Percentiles rank a stretch among this genome's conserved stretches.
Conservation (phyloP, 2,329 filamentous ascomycete species). For the Tetracladium maxilliforme region DNA sequence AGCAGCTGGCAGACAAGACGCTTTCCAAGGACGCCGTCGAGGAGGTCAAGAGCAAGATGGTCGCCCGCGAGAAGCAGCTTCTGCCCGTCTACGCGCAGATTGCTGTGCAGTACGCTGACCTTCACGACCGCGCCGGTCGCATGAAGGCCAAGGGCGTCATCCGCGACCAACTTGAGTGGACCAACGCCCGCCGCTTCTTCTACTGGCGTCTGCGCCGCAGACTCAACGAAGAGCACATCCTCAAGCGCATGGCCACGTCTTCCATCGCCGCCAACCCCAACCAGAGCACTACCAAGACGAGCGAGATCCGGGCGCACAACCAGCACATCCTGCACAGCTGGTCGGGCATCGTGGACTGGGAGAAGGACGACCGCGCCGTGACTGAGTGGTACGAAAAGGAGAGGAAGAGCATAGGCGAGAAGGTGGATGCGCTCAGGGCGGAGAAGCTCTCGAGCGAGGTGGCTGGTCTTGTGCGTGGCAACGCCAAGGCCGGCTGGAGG, state of each 20-base stretch:
- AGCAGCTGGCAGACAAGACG: slow-evolving; percentile 49
- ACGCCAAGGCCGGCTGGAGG: slow-evolving; percentile 60
- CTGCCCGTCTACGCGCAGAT: slow-evolving; percentile 91
- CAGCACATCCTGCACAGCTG: slow-evolving; percentile 69
- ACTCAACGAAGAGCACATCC: slow-evolving; percentile 92
- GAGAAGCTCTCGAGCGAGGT: slow-evolving; percentile 58
- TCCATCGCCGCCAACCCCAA: slow-evolving; percentile 25
- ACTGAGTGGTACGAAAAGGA: slow-evolving; percentile 96
- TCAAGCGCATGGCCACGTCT: slow-evolving; percentile 63
- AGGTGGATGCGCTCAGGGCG: slow-evolving; percentile 71
- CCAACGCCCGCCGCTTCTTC: slow-evolving; percentile 88
- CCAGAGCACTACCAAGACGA: slow-evolving; percentile 27
- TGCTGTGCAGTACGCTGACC: slow-evolving; percentile 89
- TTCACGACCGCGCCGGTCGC: slow-evolving; percentile 90
- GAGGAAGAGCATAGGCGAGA: slow-evolving; percentile 64
- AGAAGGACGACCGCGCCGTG: slow-evolving; percentile 66
- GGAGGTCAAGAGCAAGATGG: slow-evolving; percentile 72
- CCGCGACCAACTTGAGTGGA: slow-evolving; percentile 71
- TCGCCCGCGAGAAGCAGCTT: slow-evolving; percentile 70
- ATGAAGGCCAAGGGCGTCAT: slow-evolving; percentile 98
- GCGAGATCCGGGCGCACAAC: slow-evolving; percentile 55
- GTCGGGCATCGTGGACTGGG: slow-evolving; percentile 65
- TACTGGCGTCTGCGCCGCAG: slow-evolving; percentile 98
- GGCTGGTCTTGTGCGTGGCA: slow-evolving; percentile 50
- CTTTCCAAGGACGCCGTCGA: slow-evolving; percentile 62